Evolutionary conservation across 1,284 basidiomycete species (phyloP).

Genomic region (Porodaedalea pini): DNA sequence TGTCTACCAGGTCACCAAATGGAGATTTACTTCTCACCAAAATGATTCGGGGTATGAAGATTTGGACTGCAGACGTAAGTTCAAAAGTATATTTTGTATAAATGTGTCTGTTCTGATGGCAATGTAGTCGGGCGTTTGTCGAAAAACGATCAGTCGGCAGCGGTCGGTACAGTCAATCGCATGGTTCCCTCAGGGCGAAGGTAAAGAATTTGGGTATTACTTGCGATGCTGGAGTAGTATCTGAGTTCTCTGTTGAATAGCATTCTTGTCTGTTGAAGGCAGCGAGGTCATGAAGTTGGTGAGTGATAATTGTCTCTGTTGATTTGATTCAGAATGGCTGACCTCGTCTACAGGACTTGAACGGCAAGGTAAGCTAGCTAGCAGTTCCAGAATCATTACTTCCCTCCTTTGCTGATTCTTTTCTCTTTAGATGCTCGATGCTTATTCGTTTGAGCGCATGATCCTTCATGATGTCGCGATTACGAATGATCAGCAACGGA

Average conservation of each 20-base stretch:
- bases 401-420: no score
- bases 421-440: conserved; percentile 22
- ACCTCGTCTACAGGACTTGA: conserved; percentile 41
- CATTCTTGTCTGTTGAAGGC: conserved; percentile 56
- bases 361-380: conserved; percentile 42
- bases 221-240: not conserved
- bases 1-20: conserved; percentile 55
- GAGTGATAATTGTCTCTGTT: conserved; percentile 14
- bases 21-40: conserved; percentile 64
- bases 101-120: conserved; percentile 9
- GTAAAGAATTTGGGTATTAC: conserved; percentile 33
- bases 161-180: conserved; percentile 61
- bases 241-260: conserved; percentile 28
- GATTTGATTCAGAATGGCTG: not conserved
- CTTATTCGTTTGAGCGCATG: conserved; percentile 62
- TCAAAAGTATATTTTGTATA: not conserved
- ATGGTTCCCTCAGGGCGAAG: conserved; percentile 68
- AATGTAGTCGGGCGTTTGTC: conserved; percentile 64
- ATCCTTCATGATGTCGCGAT: conserved; percentile 71
- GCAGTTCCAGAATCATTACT: not conserved
- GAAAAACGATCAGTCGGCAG: conserved; percentile 63
- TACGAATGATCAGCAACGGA: conserved; percentile 59
- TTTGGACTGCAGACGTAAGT: conserved; percentile 65
- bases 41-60: conserved; percentile 64
- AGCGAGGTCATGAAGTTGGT: conserved; percentile 49